Evolutionary conservation across 345 rosid genomes (phyloP).

Genomic region (Microthlaspi erraticum): DNA sequence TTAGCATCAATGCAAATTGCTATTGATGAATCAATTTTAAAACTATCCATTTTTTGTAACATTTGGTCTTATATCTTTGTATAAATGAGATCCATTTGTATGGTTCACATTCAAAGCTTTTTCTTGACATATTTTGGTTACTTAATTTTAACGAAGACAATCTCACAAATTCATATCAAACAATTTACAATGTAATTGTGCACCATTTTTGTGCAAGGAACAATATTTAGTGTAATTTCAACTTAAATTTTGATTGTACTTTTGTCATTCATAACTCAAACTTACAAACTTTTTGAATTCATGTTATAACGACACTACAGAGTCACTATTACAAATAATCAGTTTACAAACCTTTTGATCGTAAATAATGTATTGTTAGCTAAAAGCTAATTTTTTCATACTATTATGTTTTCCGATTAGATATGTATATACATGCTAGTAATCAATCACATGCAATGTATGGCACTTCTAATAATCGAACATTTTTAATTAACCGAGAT

Average conservation of each 20-base stretch:
- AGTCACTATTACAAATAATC: background rate
- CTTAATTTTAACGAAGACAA: background rate
- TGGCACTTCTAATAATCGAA: constrained; percentile 17
- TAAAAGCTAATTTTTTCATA: background rate
- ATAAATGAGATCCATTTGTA: constrained; percentile 21
- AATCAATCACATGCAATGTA: constrained; percentile 36
- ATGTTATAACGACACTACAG: background rate
- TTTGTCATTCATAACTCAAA: background rate
- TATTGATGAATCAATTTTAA: background rate
- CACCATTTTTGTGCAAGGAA: too few species aligned
- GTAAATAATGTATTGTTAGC: constrained; percentile 12
- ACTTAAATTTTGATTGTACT: too few species aligned
- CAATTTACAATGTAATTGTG: too few species aligned
- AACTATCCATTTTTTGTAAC: background rate
- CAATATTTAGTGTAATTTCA: too few species aligned
- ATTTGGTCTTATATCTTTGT: background rate
- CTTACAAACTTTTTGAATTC: background rate
- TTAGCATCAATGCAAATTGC: too few species aligned
- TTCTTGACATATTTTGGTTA: background rate
- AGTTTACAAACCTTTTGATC: background rate
- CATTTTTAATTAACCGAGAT: background rate
- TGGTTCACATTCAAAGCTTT: constrained; percentile 57
- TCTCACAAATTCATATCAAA: background rate
- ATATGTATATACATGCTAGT: background rate
- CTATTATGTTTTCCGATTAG: constrained; percentile 2